Evolutionary conservation across 2,329 filamentous ascomycete species (phyloP), one percentile per base, ranked within the genome.

Genomic region (Phialemonium atrogriseum): DNA sequence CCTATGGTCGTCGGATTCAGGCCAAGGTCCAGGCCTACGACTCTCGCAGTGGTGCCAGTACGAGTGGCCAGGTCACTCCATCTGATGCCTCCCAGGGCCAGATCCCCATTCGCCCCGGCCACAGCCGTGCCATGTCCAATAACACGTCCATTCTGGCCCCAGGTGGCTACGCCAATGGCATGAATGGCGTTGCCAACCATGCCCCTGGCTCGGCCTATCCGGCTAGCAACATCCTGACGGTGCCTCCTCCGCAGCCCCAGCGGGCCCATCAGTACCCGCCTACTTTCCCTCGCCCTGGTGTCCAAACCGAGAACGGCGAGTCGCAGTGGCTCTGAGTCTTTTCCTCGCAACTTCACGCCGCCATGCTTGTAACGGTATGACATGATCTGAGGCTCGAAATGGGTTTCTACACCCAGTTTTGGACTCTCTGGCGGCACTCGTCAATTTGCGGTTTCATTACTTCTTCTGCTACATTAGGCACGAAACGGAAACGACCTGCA

Each of bases 1-100:
- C 91, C 4, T 91, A 96, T 54, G 91, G 91, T 32, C 88, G 91
- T 44, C 86, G 91, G 40, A 93, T 96, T 48, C 80, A 84, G 52
- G 82, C 82, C 53, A 96, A 96, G 69, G 83, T 98, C 35, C 66
- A 76, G 42, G 64, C 71, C 16, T 70, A 69, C 39, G 76, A 80
- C 36, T 39, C 36, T 22, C 56, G 55, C 42, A 64, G 56, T 37
- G 62, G 61, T 30, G 45, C 52, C n/a, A 55, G 51, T 19, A 45
- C 39, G 22, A 70, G 62, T 31, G 67, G 66, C 15, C 68, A 73
- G 45, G 56, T 56, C 9, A 70, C 69, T 11, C 66, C 71, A 2
- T 55, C 66, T 10, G 72, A 77, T 37, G 50, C 63, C 24, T 66
- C 66, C 1, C 62, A 69, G 37, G 68, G 70, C 10, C 73, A 77